phyloP scores from a whole-genome alignment of 116 monocot genomes.

The Cymodocea nodosa region DNA sequence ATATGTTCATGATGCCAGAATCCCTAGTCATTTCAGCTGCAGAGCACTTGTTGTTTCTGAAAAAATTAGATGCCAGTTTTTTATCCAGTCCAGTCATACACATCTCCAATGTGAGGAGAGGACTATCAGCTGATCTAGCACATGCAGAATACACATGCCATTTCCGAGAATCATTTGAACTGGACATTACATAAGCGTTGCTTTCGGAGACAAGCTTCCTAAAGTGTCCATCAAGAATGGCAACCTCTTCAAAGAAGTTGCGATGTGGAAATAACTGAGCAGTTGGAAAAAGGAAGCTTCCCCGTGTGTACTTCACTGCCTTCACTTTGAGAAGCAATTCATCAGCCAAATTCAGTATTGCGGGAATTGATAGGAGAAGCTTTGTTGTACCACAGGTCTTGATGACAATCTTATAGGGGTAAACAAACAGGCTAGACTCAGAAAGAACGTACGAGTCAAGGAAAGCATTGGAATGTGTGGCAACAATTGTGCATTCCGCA shows the following conservation, averaged over 20 bases:
- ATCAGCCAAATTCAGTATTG: constrained; percentile 33
- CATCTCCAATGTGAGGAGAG: constrained; percentile 61
- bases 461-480: constrained; percentile 43
- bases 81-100: constrained; percentile 69
- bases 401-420: constrained; percentile 45
- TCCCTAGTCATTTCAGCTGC: constrained; percentile 48
- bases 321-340: constrained; percentile 29
- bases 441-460: constrained; percentile 82
- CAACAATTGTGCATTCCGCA: constrained; percentile 58
- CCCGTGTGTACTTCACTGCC: constrained; percentile 59
- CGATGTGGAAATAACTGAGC: constrained; percentile 61
- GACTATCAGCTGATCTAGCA: constrained; percentile 30
- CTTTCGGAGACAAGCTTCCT: constrained; percentile 38
- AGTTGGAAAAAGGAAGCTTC: constrained; percentile 57
- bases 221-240: constrained; percentile 38
- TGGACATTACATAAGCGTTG: constrained; percentile 53
- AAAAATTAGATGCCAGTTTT: constrained; percentile 44
- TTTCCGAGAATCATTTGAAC: constrained; percentile 24
- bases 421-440: constrained; percentile 71
- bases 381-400: constrained; percentile 79
- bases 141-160: constrained; percentile 82
- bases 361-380: constrained; percentile 48
- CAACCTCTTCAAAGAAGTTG: constrained; percentile 56
- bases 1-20: constrained; percentile 57
- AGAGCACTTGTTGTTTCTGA: constrained; percentile 16